These are phyloP conservation scores for Clavariopsis aquatica DNA, from an alignment of 495 filamentous ascomycete species.

Conservation along the genomic window DNA sequence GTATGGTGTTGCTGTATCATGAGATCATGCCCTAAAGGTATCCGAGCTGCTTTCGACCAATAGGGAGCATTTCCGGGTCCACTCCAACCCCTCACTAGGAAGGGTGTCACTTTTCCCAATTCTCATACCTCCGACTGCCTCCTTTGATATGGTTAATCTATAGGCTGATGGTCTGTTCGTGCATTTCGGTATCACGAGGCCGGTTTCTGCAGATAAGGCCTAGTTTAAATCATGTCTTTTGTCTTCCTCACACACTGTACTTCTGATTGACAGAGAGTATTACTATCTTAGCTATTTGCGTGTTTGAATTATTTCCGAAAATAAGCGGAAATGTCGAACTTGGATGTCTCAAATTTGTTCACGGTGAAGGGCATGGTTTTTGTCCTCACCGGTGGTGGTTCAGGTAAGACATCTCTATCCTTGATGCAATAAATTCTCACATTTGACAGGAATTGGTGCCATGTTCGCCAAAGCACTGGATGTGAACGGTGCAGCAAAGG, in stretches of 20 bases:
- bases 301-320: background rate
- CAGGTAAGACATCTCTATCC: too few species aligned
- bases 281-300: too few species aligned
- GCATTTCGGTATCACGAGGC: background rate
- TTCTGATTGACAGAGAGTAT: too few species aligned
- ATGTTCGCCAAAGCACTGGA: constrained; percentile 67
- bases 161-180: constrained; percentile 5
- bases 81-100: background rate
- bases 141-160: background rate
- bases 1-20: too few species aligned
- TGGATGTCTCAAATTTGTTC: constrained; percentile 48
- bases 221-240: background rate
- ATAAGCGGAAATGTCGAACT: constrained; percentile 11
- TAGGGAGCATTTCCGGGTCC: constrained; percentile 19
- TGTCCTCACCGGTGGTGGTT: constrained; percentile 63
- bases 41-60: too few species aligned
- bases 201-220: background rate
- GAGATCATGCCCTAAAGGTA: too few species aligned
- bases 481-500: constrained; percentile 62
- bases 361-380: constrained; percentile 61
- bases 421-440: too few species aligned
- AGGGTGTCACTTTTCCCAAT: background rate
- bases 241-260: too few species aligned
- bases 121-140: background rate
- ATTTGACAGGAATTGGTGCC: constrained; percentile 65